Evolutionary conservation across 2,329 filamentous ascomycete genomes (phyloP).

Genomic region (Exophiala sp.): DNA sequence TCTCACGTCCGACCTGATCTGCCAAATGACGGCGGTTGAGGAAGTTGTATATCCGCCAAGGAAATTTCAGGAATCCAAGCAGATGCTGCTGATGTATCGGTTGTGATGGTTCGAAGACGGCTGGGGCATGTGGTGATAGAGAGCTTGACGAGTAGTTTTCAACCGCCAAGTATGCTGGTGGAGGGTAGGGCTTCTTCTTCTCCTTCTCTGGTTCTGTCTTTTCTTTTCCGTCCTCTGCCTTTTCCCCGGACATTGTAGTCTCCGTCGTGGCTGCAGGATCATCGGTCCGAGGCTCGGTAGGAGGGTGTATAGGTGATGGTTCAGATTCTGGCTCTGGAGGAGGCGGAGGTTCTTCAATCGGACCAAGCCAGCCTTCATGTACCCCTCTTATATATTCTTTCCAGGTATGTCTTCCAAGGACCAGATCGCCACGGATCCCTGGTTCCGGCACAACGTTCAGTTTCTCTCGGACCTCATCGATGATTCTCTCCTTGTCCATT

Average conservation of each 20-base stretch:
- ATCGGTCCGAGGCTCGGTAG: constrained; percentile 31
- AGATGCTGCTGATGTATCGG: constrained; percentile 79
- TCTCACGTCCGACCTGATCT: constrained; percentile 78
- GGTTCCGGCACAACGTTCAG: constrained; percentile 65
- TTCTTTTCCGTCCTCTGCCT: constrained; percentile 44
- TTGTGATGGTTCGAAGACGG: constrained; percentile 64
- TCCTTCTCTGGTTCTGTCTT: constrained; percentile 37
- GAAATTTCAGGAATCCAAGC: constrained; percentile 86
- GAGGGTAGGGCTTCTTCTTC: constrained; percentile 52
- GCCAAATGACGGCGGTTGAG: constrained; percentile 75
- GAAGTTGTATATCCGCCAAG: constrained; percentile 79
- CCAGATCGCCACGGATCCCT: constrained; percentile 73
- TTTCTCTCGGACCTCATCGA: constrained; percentile 58
- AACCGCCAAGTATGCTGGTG: constrained; percentile 66
- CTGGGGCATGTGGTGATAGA: constrained; percentile 61
- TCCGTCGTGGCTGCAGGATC: constrained; percentile 24
- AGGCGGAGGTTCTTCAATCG: constrained; percentile 57
- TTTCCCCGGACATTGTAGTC: constrained; percentile 38
- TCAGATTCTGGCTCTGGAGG: constrained; percentile 26
- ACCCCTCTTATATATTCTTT: constrained; percentile 92
- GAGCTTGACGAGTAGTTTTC: constrained; percentile 62
- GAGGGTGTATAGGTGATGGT: constrained; percentile 29
- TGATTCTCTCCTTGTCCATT: constrained; percentile 52
- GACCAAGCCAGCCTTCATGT: constrained; percentile 94
- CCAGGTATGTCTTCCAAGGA: constrained; percentile 89